Percentiles rank a stretch among this genome's conserved stretches.
Conservation (phyloP, 345 rosid genomes). For the Ceriops decandra region DNA sequence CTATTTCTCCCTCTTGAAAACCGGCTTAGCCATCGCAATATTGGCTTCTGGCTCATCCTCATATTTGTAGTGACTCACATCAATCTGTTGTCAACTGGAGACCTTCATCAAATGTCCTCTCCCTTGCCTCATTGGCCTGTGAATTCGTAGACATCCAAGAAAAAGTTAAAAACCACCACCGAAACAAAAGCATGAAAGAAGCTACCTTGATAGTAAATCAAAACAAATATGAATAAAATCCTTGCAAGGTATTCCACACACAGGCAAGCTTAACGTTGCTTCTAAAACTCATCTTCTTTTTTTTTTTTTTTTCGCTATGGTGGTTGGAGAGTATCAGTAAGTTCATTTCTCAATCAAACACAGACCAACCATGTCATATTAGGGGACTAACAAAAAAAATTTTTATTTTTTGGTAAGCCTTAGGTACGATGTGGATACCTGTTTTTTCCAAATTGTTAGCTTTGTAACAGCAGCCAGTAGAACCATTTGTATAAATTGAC, state of each 20-base stretch:
- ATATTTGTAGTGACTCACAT: not conserved
- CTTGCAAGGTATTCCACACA: too few relatives aligned
- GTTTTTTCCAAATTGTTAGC: constrained; percentile 51
- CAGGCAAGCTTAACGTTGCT: constrained; percentile 13
- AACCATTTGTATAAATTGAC: constrained; percentile 34
- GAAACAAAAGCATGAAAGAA: constrained; percentile 30
- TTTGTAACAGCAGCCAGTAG: constrained; percentile 44
- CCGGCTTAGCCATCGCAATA: too few relatives aligned
- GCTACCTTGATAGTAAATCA: constrained; percentile 7
- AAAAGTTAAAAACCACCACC: not conserved
- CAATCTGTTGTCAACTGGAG: not conserved
- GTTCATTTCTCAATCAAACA: too few relatives aligned
- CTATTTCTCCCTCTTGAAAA: too few relatives aligned
- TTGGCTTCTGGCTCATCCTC: too few relatives aligned
- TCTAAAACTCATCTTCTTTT: constrained; percentile 17
- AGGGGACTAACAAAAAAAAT: too few relatives aligned
- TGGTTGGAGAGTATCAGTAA: too few relatives aligned
- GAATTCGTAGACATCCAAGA: not conserved
- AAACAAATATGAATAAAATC: not conserved
- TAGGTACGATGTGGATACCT: constrained; percentile 33
- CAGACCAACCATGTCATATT: too few relatives aligned
- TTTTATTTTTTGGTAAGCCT: not conserved
- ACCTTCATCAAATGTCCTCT: constrained; percentile 30
- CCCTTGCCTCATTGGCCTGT: constrained; percentile 38
- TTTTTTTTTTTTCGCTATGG: too few relatives aligned